phyloP scores from a whole-genome alignment of 192 early-diverging fungal species.

The Mortierella claussenii region DNA sequence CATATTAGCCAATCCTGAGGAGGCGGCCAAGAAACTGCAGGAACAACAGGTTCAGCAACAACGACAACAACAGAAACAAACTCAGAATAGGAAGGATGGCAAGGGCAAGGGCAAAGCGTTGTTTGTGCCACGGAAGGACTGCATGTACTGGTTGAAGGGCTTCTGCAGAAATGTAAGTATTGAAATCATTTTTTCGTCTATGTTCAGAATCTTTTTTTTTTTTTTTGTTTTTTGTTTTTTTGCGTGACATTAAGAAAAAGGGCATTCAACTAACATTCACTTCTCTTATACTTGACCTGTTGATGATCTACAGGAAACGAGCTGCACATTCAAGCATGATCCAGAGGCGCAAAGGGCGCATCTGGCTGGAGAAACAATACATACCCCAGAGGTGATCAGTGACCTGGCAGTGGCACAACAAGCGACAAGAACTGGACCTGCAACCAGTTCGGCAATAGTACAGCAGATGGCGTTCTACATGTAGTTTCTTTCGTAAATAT shows the following conservation, averaged over 20 bases:
- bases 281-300: neutral
- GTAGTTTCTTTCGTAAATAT: no score
- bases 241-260: neutral
- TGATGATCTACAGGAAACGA: neutral
- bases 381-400: no score
- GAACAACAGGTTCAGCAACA: constrained; percentile 1
- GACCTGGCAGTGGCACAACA: no score
- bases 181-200: neutral
- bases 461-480: no score
- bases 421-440: no score
- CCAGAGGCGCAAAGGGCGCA: no score
- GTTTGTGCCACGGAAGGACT: constrained; percentile 33
- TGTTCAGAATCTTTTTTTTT: neutral
- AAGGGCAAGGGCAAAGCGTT: neutral
- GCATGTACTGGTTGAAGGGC: constrained; percentile 24
- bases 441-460: no score
- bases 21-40: neutral
- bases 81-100: neutral
- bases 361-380: no score
- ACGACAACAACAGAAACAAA: neutral
- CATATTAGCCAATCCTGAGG: neutral
- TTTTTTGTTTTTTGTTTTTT: neutral
- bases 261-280: neutral
- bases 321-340: constrained; percentile 41
- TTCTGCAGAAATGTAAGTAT: constrained; percentile 16